A percentile compares a stretch with the other conserved stretches of the same genome.
phyloP scores from a whole-genome alignment of 371 early-diverging fungal genomes.

The Mucor sp. region DNA sequence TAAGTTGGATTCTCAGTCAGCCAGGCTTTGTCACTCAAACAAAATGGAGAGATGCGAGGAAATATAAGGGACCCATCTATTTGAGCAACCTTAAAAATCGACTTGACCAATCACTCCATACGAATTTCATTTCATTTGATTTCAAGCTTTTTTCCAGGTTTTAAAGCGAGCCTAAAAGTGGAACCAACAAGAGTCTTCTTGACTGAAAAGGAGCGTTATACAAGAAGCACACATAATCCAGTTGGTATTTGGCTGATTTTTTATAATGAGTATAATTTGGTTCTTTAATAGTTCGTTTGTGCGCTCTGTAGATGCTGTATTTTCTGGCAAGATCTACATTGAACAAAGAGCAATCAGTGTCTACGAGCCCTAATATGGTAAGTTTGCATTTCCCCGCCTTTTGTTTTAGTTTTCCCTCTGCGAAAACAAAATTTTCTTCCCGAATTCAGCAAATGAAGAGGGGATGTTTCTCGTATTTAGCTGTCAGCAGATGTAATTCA shows the following conservation, averaged over 20 bases:
- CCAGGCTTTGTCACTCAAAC: background rate
- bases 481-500: background rate
- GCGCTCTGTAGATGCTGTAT: background rate
- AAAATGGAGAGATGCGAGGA: background rate
- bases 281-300: background rate
- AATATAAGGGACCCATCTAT: background rate
- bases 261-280: background rate
- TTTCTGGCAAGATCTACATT: background rate
- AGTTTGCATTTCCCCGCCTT: background rate
- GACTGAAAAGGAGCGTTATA: background rate
- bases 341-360: background rate
- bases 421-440: background rate
- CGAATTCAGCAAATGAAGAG: background rate
- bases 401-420: background rate
- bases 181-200: background rate
- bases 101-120: background rate
- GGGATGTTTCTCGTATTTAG: background rate
- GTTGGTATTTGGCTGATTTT: background rate
- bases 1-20: background rate
- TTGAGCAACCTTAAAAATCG: background rate
- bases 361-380: background rate
- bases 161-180: background rate
- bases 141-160: slow-evolving; percentile 1
- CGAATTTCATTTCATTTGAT: background rate
- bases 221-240: background rate